Evolutionary conservation across 345 rosid species (phyloP).

Genomic region (Hibiscus tridactylites): DNA sequence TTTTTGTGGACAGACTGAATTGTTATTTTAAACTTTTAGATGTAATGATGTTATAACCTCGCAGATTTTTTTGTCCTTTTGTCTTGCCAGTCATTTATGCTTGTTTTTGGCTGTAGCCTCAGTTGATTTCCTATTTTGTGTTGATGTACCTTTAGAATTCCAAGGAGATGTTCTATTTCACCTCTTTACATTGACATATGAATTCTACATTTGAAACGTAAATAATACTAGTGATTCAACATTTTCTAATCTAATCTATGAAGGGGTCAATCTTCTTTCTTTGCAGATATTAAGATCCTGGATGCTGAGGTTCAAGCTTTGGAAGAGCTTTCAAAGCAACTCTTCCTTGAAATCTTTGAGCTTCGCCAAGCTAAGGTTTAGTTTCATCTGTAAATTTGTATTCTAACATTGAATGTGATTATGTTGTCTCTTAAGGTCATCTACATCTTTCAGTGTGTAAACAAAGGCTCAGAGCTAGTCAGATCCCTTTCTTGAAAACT

Average conservation of each 20-base stretch:
- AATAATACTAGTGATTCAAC: neutral
- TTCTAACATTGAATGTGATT: neutral
- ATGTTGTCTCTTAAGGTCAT: neutral
- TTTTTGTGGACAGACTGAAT: neutral
- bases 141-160: neutral
- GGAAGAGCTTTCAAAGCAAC: conserved; percentile 95
- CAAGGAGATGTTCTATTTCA: neutral
- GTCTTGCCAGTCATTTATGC: neutral
- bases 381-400: conserved; percentile 5
- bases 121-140: neutral
- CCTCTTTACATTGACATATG: neutral
- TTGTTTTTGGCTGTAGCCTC: neutral
- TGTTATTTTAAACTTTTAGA: neutral
- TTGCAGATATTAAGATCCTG: conserved; percentile 67
- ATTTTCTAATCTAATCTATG: neutral
- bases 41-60: neutral
- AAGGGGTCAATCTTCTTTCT: conserved; percentile 3
- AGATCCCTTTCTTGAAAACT: neutral
- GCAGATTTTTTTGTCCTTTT: neutral
- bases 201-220: neutral
- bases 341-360: conserved; percentile 94
- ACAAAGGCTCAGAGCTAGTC: neutral
- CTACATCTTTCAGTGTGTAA: neutral
- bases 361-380: conserved; percentile 94
- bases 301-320: conserved; percentile 91